These are phyloP conservation scores for Phytophthora crassamura DNA, from an alignment of 352 stramenopile species.

Conservation along the genomic window DNA sequence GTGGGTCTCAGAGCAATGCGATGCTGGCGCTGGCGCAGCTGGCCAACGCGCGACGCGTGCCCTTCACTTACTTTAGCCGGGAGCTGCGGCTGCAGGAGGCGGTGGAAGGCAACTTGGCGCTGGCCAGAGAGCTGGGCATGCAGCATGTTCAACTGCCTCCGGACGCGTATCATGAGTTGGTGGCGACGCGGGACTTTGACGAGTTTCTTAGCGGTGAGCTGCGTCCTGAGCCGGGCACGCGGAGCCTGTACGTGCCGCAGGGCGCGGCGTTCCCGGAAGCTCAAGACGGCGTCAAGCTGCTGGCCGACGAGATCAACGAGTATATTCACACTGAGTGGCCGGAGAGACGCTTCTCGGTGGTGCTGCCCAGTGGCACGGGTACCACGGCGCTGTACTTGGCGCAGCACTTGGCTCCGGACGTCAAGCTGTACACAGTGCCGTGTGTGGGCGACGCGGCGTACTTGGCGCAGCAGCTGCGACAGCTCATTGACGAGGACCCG, in stretches of 20 bases:
- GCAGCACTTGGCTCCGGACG: slow-evolving; percentile 57
- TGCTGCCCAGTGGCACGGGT: slow-evolving; percentile 78
- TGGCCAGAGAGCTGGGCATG: slow-evolving; percentile 68
- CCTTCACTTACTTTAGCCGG: slow-evolving; percentile 89
- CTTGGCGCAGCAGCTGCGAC: slow-evolving; percentile 58
- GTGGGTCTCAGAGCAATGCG: slow-evolving; percentile 85
- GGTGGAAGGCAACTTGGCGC: slow-evolving; percentile 51
- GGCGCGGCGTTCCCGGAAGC: slow-evolving; percentile 74
- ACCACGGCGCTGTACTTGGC: slow-evolving; percentile 84
- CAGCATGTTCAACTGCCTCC: slow-evolving; percentile 56
- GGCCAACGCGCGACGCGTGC: slow-evolving; percentile 66
- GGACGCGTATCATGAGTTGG: slow-evolving; percentile 56
- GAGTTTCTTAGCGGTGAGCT: slow-evolving; percentile 16
- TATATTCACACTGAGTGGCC: slow-evolving; percentile 44
- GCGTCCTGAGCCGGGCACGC: slow-evolving; percentile 13
- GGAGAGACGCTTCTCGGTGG: slow-evolving; percentile 54
- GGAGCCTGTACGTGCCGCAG: slow-evolving; percentile 65
- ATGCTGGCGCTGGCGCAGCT: slow-evolving; percentile 88
- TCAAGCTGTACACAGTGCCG: slow-evolving; percentile 67
- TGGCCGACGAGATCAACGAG: slow-evolving; percentile 78
- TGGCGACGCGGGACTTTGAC: slow-evolving; percentile 48
- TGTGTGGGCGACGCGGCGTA: slow-evolving; percentile 77
- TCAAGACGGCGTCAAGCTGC: slow-evolving; percentile 55
- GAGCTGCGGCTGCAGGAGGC: slow-evolving; percentile 21
- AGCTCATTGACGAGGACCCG: slow-evolving; percentile 44